Evolutionary conservation across 768 basidiomycete species (phyloP).

Genomic region (Filobasidium floriforme): DNA sequence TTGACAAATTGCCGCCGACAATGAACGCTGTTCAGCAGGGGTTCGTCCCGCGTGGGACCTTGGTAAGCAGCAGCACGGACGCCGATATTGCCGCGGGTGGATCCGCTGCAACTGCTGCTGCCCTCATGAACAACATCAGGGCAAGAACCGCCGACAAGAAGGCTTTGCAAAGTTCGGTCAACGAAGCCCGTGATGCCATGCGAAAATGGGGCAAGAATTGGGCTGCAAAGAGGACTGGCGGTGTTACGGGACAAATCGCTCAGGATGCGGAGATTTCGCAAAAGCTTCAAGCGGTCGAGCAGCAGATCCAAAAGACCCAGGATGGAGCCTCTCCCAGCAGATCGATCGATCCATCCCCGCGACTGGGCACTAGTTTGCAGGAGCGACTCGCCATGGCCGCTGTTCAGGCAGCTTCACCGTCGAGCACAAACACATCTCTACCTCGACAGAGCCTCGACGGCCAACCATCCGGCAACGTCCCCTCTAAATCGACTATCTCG

Average conservation of each 20-base stretch:
- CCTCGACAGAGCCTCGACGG: constrained; percentile 7
- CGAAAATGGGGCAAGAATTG: constrained; percentile 87
- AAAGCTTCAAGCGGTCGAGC: constrained; percentile 6
- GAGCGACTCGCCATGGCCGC: constrained; percentile 36
- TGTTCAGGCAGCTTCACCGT: constrained; percentile 18
- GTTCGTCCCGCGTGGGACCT: not conserved
- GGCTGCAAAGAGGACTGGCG: constrained; percentile 47
- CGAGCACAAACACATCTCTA: constrained; percentile 4
- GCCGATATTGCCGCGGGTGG: not conserved
- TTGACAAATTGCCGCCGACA: not conserved
- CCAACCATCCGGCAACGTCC: constrained; percentile 6
- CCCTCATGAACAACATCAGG: constrained; percentile 72
- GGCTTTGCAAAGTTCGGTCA: constrained; percentile 65
- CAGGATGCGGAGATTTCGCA: constrained; percentile 19
- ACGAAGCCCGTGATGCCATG: constrained; percentile 67
- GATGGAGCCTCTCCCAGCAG: not conserved
- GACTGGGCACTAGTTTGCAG: constrained; percentile 27
- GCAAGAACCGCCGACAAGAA: constrained; percentile 65
- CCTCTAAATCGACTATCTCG: constrained; percentile 6
- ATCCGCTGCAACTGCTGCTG: constrained; percentile 39
- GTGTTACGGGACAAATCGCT: constrained; percentile 26
- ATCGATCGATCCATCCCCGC: constrained; percentile 4
- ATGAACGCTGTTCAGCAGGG: not conserved
- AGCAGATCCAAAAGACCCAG: not conserved
- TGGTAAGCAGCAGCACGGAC: not conserved